Conservation (phyloP, 495 filamentous ascomycete species). For the Podospora bellae-mahoneyi region DNA sequence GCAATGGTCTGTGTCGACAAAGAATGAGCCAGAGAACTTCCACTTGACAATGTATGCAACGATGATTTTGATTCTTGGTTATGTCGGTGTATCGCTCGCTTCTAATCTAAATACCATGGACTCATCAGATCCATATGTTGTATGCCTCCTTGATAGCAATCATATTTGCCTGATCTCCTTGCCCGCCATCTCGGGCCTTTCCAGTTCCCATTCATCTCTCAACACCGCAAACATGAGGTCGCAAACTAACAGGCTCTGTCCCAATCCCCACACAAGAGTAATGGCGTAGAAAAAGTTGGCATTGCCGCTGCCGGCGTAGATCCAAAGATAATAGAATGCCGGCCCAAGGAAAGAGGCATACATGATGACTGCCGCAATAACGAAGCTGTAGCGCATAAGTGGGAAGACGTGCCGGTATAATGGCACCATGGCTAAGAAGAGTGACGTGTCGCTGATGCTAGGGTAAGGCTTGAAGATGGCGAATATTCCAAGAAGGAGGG, state of each 20-base stretch:
- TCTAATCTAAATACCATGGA: neutral
- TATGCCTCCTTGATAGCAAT: conserved; percentile 5
- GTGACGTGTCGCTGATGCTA: conserved; percentile 77
- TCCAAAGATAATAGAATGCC: conserved; percentile 96
- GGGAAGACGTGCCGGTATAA: conserved; percentile 95
- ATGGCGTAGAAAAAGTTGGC: conserved; percentile 99
- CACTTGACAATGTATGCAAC: no score
- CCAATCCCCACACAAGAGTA: conserved; percentile 93
- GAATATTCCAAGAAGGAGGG: conserved; percentile 78
- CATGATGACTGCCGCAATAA: conserved; percentile 72
- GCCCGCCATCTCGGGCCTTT: conserved; percentile 83
- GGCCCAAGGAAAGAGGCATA: conserved; percentile 88
- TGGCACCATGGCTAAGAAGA: conserved; percentile 79
- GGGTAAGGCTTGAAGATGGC: conserved; percentile 96
- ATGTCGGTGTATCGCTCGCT: neutral
- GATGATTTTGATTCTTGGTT: neutral
- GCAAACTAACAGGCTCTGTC: conserved; percentile 70
- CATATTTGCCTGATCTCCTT: conserved; percentile 84
- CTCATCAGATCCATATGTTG: neutral
- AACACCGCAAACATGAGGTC: conserved; percentile 85
- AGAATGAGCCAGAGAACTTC: no score
- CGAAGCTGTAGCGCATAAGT: conserved; percentile 89
- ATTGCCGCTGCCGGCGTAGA: conserved; percentile 95
- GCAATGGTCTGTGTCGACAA: no score
- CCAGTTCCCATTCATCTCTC: conserved; percentile 90